phyloP scores from a whole-genome alignment of 495 filamentous ascomycete species.

The Trichocladium antarcticum region DNA sequence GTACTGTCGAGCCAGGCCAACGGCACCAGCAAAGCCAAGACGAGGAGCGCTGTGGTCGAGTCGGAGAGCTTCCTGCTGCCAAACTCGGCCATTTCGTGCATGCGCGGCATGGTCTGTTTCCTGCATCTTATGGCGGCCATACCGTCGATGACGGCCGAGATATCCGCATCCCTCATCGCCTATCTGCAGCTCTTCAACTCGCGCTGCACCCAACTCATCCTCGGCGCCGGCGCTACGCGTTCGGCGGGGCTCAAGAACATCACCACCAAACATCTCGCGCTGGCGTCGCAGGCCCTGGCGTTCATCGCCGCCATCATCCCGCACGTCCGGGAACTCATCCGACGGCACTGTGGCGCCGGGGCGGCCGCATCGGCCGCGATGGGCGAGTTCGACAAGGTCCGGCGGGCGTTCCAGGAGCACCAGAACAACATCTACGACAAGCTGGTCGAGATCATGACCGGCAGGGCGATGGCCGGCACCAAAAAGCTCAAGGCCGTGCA shows the following conservation, averaged over 20 bases:
- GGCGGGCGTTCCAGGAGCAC: slow-evolving; percentile 81
- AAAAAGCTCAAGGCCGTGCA: slow-evolving; percentile 63
- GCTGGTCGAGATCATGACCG: slow-evolving; percentile 89
- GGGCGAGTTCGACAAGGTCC: slow-evolving; percentile 88
- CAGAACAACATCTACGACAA: slow-evolving; percentile 91
- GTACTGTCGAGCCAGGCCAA: slow-evolving; percentile 33
- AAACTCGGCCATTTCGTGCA: slow-evolving; percentile 63
- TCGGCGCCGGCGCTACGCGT: slow-evolving; percentile 82
- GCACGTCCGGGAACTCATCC: slow-evolving; percentile 80
- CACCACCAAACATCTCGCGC: slow-evolving; percentile 86
- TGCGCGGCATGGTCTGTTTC: slow-evolving; percentile 71
- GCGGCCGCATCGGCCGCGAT: slow-evolving; percentile 43
- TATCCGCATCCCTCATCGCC: slow-evolving; percentile 50
- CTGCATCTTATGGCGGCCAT: slow-evolving; percentile 72
- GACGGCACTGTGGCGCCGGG: slow-evolving; percentile 58
- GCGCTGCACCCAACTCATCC: slow-evolving; percentile 82
- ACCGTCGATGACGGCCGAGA: slow-evolving; percentile 75
- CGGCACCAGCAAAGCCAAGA: slow-evolving; percentile 52
- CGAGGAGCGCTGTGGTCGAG: slow-evolving; percentile 66
- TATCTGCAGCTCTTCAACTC: slow-evolving; percentile 89
- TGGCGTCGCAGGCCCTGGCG: slow-evolving; percentile 79
- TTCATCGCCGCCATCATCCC: slow-evolving; percentile 83
- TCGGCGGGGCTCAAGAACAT: slow-evolving; percentile 95
- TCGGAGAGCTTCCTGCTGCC: slow-evolving; percentile 78
- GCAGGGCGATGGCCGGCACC: slow-evolving; percentile 58